These are phyloP conservation scores for Helotiales sp. DNA, from an alignment of 2,329 filamentous ascomycete species.

Conservation along the genomic window DNA sequence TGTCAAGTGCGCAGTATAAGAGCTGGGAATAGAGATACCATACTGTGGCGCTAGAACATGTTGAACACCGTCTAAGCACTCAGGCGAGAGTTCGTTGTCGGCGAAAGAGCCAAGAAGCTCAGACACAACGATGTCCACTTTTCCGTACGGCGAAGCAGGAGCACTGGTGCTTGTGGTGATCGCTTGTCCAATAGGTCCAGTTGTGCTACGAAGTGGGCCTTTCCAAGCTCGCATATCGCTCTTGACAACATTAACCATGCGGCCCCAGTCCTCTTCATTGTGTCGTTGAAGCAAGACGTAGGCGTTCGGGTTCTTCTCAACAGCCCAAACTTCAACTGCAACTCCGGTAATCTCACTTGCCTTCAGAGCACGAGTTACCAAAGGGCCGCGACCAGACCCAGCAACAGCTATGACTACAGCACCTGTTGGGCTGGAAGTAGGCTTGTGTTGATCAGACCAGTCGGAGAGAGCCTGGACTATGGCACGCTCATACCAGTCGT, in stretches of 20 bases:
- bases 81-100: constrained; percentile 95
- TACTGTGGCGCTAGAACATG: constrained; percentile 78
- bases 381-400: constrained; percentile 87
- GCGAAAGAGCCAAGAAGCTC: constrained; percentile 94
- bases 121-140: constrained; percentile 91
- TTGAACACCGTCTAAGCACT: constrained; percentile 95
- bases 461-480: constrained; percentile 81
- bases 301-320: constrained; percentile 98
- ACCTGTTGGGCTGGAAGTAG: constrained; percentile 72
- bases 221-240: constrained; percentile 98
- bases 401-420: constrained; percentile 88
- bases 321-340: constrained; percentile 83
- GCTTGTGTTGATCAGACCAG: constrained; percentile 74
- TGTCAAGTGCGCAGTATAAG: constrained; percentile 92
- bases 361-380: constrained; percentile 84
- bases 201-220: constrained; percentile 64
- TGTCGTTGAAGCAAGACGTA: constrained; percentile 90
- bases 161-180: constrained; percentile 43
- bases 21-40: constrained; percentile 91
- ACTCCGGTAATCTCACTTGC: constrained; percentile 80
- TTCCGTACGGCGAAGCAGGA: constrained; percentile 56
- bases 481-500: constrained; percentile 90
- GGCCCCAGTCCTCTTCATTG: constrained; percentile 81
- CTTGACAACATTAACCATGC: constrained; percentile 84
- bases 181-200: constrained; percentile 43